Conservation (phyloP, 106 monocot genomes). For the Dioscorea zingiberensis region DNA sequence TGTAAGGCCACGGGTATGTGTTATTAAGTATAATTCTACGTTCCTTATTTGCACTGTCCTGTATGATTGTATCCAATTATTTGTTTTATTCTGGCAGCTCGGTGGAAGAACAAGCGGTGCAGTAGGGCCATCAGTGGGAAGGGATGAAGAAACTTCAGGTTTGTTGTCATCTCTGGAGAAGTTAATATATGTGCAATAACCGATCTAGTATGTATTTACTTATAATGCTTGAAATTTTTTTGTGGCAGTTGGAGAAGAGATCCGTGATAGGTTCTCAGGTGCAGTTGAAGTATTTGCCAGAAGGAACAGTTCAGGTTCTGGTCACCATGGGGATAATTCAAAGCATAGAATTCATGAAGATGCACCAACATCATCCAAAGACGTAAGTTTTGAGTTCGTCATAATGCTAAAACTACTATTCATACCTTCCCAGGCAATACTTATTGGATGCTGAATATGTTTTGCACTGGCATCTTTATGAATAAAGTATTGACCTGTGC, state of each 20-base stretch:
- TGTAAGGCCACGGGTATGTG: constrained; percentile 43
- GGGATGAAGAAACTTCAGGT: constrained; percentile 55
- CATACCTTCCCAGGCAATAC: no score
- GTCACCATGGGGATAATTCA: constrained; percentile 42
- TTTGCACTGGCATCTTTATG: not conserved
- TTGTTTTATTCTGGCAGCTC: constrained; percentile 31
- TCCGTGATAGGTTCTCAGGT: constrained; percentile 64
- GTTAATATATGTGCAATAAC: not conserved
- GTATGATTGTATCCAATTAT: constrained; percentile 1
- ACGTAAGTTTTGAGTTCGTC: constrained; percentile 20
- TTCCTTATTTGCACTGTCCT: not conserved
- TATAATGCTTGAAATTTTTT: not conserved
- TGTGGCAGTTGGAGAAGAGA: constrained; percentile 52
- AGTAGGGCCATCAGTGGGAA: constrained; percentile 47
- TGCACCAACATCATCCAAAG: constrained; percentile 34
- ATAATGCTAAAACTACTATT: not conserved
- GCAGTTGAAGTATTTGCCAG: constrained; percentile 73
- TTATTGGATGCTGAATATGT: not conserved
- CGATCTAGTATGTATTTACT: no score
- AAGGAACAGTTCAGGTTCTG: constrained; percentile 41
- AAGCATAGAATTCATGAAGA: constrained; percentile 38
- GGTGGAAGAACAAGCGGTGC: constrained; percentile 45
- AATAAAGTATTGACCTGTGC: not conserved
- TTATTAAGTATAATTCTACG: not conserved
- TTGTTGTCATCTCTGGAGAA: not conserved